A percentile compares a stretch with the other conserved stretches of the same genome.
phyloP scores from a whole-genome alignment of 179 eudicot species.

The Pouteria campechiana region DNA sequence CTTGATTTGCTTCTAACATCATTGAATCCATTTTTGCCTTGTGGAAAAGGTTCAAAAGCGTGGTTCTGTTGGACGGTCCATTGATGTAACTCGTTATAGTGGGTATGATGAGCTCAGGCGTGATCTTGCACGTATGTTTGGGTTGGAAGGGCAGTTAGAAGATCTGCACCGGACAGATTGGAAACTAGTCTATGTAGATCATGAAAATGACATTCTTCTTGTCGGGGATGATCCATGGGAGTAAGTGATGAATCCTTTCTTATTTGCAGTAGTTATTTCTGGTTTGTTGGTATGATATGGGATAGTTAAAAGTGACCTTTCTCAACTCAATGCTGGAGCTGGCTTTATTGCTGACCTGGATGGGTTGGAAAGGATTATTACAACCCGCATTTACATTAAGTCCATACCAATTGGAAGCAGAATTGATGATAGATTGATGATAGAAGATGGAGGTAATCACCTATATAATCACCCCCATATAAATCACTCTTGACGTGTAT shows the following conservation, averaged over 20 bases:
- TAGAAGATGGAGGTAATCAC: no score
- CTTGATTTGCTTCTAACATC: no score
- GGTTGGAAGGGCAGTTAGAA: constrained; percentile 88
- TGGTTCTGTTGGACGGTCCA: constrained; percentile 96
- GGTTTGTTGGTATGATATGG: not conserved
- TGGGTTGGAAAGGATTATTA: no score
- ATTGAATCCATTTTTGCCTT: no score
- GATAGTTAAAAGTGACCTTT: no score
- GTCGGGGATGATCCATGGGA: constrained; percentile 99
- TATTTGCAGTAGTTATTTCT: not conserved
- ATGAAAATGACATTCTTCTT: constrained; percentile 85
- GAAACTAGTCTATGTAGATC: constrained; percentile 97
- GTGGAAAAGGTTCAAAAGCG: constrained; percentile 93
- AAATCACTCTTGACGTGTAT: no score
- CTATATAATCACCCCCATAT: no score
- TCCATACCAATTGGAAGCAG: no score
- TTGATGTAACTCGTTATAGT: constrained; percentile 87
- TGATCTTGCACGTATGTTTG: constrained; percentile 96
- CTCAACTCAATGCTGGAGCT: no score
- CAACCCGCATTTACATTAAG: no score
- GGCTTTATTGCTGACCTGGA: no score
- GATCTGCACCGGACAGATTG: constrained; percentile 88
- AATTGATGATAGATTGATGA: no score
- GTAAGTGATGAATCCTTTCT: constrained; percentile 36
- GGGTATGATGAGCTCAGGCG: constrained; percentile 80